These are phyloP conservation scores for Medicago lupulina DNA, from an alignment of 306 rosid species.

Conservation along the genomic window DNA sequence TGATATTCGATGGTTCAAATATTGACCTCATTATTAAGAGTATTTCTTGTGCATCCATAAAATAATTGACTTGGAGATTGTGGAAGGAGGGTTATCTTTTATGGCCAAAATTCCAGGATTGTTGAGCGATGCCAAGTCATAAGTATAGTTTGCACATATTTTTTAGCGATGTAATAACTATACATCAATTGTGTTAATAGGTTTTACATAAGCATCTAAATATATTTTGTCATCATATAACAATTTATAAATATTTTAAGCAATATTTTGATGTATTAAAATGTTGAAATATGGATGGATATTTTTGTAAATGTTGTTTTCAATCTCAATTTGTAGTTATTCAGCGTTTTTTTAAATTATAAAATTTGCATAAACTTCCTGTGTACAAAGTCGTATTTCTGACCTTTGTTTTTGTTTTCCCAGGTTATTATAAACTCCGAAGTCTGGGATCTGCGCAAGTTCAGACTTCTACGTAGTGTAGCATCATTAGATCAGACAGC, in stretches of 20 bases:
- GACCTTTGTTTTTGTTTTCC: constrained; percentile 21
- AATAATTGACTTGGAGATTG: constrained; percentile 13
- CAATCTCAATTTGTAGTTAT: neutral
- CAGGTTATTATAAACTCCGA: constrained; percentile 98
- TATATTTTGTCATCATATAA: neutral
- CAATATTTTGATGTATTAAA: neutral
- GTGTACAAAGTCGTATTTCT: constrained; percentile 18
- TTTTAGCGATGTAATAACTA: neutral
- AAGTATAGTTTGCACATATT: neutral
- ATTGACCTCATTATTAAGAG: neutral
- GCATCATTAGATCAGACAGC: constrained; percentile 95
- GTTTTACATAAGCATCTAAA: neutral
- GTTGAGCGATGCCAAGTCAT: neutral
- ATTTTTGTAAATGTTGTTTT: neutral
- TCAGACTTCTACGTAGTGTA: constrained; percentile 84
- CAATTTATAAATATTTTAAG: neutral
- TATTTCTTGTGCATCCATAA: neutral
- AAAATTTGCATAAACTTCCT: neutral
- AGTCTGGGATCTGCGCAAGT: constrained; percentile 95
- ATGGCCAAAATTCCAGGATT: neutral
- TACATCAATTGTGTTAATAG: neutral
- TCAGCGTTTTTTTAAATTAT: neutral
- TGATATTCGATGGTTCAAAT: neutral
- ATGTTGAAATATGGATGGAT: neutral
- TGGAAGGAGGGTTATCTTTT: neutral